Evolutionary conservation across 2,329 filamentous ascomycete species (phyloP).

Genomic region (Pseudohalonectria lignicola): DNA sequence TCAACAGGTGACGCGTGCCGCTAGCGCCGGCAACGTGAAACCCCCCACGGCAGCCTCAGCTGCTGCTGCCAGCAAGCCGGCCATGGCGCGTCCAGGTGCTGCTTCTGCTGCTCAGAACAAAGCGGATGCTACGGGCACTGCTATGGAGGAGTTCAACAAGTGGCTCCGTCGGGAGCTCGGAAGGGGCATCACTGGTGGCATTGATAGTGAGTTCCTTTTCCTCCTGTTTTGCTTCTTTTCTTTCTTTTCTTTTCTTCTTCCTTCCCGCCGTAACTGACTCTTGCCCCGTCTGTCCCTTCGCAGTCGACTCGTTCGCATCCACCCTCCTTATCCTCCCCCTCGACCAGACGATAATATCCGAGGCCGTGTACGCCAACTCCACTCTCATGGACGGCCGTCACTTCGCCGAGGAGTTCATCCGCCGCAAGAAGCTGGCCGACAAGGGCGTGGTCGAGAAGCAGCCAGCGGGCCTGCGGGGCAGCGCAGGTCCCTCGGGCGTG

Average conservation of each 20-base stretch:
- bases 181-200: constrained; percentile 51
- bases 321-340: constrained; percentile 65
- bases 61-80: constrained; percentile 18
- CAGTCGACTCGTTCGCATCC: constrained; percentile 72
- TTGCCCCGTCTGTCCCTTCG: too few relatives aligned
- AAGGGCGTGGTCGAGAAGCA: constrained; percentile 73
- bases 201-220: constrained; percentile 34
- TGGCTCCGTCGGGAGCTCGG: constrained; percentile 76
- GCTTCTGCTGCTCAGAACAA: constrained; percentile 13
- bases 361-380: constrained; percentile 78
- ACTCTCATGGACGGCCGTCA: constrained; percentile 86
- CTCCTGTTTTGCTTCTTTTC: not conserved
- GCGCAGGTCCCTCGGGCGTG: constrained; percentile 25
- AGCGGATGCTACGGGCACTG: constrained; percentile 31
- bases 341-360: constrained; percentile 73
- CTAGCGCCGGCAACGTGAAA: constrained; percentile 32
- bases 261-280: not conserved
- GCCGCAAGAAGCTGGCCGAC: constrained; percentile 85
- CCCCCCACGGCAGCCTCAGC: constrained; percentile 21
- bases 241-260: not conserved
- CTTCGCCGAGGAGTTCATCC: constrained; percentile 89
- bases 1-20: constrained; percentile 25
- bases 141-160: constrained; percentile 87
- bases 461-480: constrained; percentile 45
- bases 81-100: constrained; percentile 1